These are phyloP conservation scores for Rickenella mellea DNA, from an alignment of 768 basidiomycete genomes.

Conservation along the genomic window DNA sequence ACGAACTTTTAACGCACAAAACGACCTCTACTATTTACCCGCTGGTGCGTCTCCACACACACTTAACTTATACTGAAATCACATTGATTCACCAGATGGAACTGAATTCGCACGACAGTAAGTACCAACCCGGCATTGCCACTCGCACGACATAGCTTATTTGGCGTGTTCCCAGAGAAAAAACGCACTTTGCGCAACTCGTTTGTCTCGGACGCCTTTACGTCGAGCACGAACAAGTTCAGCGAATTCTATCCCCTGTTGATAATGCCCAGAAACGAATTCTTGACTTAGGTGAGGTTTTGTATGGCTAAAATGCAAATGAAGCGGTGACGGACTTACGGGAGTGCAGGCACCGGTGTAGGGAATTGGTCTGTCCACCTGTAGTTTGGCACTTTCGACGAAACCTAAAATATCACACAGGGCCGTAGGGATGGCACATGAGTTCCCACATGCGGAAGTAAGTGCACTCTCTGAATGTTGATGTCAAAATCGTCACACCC, in stretches of 20 bases:
- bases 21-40: conserved; percentile 2
- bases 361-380: neutral
- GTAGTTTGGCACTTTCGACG: neutral
- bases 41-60: neutral
- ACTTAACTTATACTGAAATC: too few relatives aligned
- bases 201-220: neutral
- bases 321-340: neutral
- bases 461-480: neutral
- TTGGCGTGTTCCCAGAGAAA: neutral
- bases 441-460: conserved; percentile 1
- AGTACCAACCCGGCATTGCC: neutral
- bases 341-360: neutral
- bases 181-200: conserved; percentile 1
- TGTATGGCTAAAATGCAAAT: neutral
- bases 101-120: neutral
- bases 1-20: conserved; percentile 1
- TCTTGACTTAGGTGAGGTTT: neutral
- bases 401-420: neutral
- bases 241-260: neutral
- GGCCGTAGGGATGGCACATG: neutral
- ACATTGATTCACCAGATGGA: neutral
- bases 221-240: neutral
- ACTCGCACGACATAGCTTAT: neutral
- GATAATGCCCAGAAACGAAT: neutral
- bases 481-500: neutral